A percentile compares a stretch with the other conserved stretches of the same genome.
phyloP scores from a whole-genome alignment of 257 asterid species.

The Datura wrightii region DNA sequence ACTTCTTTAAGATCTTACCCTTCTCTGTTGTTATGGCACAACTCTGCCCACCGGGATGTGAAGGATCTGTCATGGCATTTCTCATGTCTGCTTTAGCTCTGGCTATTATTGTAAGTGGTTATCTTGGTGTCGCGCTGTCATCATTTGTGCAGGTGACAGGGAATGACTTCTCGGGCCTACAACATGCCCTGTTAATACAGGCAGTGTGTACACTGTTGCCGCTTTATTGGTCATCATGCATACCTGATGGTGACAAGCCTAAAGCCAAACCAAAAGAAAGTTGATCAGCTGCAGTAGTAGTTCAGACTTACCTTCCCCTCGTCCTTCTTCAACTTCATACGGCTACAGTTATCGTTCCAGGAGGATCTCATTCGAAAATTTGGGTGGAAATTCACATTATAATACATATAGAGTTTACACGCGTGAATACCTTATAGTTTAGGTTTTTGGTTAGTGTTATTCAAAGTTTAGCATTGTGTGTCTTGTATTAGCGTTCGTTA shows the following conservation, averaged over 20 bases:
- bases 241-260: constrained; percentile 62
- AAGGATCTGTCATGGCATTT: constrained; percentile 95
- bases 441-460: not conserved
- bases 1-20: constrained; percentile 85
- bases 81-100: constrained; percentile 85
- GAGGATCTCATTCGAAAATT: constrained; percentile 8
- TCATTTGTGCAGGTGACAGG: constrained; percentile 63
- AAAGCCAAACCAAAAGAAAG: constrained; percentile 55
- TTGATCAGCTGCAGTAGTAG: constrained; percentile 31
- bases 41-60: constrained; percentile 92
- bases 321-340: no score
- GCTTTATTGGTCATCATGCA: constrained; percentile 61
- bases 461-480: not conserved
- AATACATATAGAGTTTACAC: constrained; percentile 1
- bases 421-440: not conserved
- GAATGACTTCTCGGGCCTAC: constrained; percentile 74
- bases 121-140: constrained; percentile 83
- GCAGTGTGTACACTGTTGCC: constrained; percentile 80
- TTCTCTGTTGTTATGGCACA: constrained; percentile 80
- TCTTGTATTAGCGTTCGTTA: not conserved
- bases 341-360: no score
- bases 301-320: no score
- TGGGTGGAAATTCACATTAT: not conserved
- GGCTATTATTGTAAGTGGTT: constrained; percentile 79
- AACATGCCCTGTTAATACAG: constrained; percentile 66